phyloP scores from a whole-genome alignment of 768 basidiomycete species.

The Phylloporus scabripes region DNA sequence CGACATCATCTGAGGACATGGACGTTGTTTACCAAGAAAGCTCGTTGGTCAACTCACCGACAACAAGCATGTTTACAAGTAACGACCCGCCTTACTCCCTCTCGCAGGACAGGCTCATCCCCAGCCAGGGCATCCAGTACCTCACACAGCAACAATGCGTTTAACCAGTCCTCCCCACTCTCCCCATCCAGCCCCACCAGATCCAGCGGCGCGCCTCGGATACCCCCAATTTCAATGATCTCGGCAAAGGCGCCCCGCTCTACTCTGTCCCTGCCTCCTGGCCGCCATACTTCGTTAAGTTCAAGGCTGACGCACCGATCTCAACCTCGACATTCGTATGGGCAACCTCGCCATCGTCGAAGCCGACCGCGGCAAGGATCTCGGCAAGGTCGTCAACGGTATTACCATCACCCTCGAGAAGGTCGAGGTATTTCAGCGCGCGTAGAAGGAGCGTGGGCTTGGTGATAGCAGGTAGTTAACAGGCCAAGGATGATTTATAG shows the following conservation, averaged over 20 bases:
- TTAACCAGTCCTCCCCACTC: constrained; percentile 47
- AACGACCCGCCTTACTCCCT: too few species aligned
- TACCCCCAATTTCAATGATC: constrained; percentile 42
- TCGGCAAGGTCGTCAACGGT: constrained; percentile 90
- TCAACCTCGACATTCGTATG: constrained; percentile 56
- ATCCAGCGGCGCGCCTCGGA: constrained; percentile 38
- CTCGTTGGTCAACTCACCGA: too few species aligned
- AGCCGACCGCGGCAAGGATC: constrained; percentile 89
- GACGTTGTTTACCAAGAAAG: not conserved
- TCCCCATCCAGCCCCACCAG: constrained; percentile 43
- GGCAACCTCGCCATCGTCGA: constrained; percentile 96
- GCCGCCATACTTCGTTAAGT: constrained; percentile 95
- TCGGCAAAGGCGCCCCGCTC: constrained; percentile 87
- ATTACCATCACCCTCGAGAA: constrained; percentile 85
- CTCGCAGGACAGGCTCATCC: too few species aligned
- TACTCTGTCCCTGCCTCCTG: constrained; percentile 75
- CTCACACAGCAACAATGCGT: constrained; percentile 31
- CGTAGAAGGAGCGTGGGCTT: constrained; percentile 57
- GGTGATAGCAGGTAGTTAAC: constrained; percentile 72
- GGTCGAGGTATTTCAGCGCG: constrained; percentile 85
- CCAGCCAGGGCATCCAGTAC: constrained; percentile 63
- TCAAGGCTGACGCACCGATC: constrained; percentile 92
- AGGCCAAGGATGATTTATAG: constrained; percentile 97
- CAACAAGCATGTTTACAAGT: too few species aligned
- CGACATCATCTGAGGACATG: constrained; percentile 27